phyloP scores from a whole-genome alignment of 305 asterid species.

The Solanum chacoense region DNA sequence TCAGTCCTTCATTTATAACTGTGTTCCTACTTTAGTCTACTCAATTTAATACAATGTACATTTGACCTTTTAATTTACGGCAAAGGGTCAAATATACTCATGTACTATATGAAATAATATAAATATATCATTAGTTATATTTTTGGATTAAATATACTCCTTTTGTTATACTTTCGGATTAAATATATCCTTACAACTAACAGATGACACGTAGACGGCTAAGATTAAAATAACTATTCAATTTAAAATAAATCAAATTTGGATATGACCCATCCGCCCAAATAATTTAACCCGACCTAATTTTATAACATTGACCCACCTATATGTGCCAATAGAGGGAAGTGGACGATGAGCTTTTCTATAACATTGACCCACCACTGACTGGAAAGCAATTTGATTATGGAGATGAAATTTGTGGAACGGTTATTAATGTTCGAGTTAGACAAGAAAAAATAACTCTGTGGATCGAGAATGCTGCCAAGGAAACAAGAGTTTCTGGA shows the following conservation, averaged over 20 bases:
- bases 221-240: neutral
- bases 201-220: neutral
- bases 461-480: slow-evolving; percentile 92
- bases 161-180: accelerated
- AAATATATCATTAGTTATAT: neutral
- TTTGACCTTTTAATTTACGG: neutral
- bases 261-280: accelerated
- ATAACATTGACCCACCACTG: slow-evolving; percentile 19
- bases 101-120: no score
- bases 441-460: slow-evolving; percentile 61
- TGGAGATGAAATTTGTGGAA: slow-evolving; percentile 98
- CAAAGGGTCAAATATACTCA: neutral
- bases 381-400: slow-evolving; percentile 88
- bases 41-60: neutral
- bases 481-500: slow-evolving; percentile 27
- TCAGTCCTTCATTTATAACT: neutral
- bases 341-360: slow-evolving; percentile 50
- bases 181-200: no score
- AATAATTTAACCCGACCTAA: neutral
- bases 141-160: no score
- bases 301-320: slow-evolving; percentile 18
- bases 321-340: slow-evolving; percentile 85
- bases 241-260: no score
- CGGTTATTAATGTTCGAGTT: slow-evolving; percentile 63
- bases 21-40: neutral